Evolutionary conservation across 208 protist species (phyloP), one percentile per base, ranked within the genome.

Genomic region (Leishmania lainsoni): DNA sequence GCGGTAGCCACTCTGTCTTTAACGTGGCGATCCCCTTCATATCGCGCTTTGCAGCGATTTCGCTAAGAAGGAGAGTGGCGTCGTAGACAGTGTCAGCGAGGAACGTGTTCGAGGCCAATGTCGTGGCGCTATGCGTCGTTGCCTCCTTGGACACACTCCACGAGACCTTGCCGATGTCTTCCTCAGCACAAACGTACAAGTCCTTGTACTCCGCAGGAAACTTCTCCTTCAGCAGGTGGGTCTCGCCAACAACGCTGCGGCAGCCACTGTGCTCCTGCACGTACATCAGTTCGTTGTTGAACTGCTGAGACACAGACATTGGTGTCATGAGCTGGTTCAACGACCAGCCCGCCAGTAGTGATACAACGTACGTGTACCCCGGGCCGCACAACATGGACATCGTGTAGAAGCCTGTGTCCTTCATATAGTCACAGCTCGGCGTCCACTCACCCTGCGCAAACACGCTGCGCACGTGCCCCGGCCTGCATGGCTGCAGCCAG

Each of bases 201-300:
- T 75, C 29, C 8, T 89, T 81, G 65, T 96, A 96, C 65, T 75
- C 81, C 2, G 71, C 63, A 3, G 94, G 94, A 59, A 96, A 87
- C 80, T 93, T 94, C 51, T 90, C 90, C 54, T 86, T 76, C 39
- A 96, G 81, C 32, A 90, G 58, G 16, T 29, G 66, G 9, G 84
- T 90, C 56, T 96, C 85, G 6, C 91, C 92, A 29, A 97, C 65
- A 29, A 97, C 83, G 22, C 78, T 83, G 75, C 88, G 85, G 77
- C 83, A 80, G 32, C 84, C 89, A 76, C 92, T 96, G 85, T 97
- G 92, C 56, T 94, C 91, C 66, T 96, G 89, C 63, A 96, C 89
- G 79, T 97, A 95, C 78, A 90, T 94, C 29, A 97, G 87, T 79
- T 97, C 94, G 61, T 85, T 83, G 32, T 90, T 80, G 86, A 92